Evolutionary conservation across 306 rosid genomes (phyloP), one percentile per base, ranked within the genome.

Genomic region (Rubus parviflorus): DNA sequence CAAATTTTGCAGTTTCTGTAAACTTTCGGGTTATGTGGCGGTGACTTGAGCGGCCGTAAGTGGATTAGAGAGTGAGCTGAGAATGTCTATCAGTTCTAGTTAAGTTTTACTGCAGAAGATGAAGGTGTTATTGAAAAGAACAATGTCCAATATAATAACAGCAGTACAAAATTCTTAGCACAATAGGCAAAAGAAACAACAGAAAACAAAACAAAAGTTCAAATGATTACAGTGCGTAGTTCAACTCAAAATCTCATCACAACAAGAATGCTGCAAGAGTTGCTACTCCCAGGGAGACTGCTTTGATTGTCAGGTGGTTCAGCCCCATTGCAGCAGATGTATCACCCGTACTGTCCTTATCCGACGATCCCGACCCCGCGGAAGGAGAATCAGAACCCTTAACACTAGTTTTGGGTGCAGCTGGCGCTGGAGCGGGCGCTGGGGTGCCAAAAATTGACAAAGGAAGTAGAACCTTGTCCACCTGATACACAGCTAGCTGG

Each of bases 401-500:
- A 17, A 86, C 88, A 17, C 79, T 84, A 45, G 82, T 92, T 85
- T 79, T 89, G 3, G 96, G 88, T 66, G 83, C 85, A 15, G 68
- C 64, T 0, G 98, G 88, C 0, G 85, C 89, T 1, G 97, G 96
- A 15, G 96, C 93, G 52, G 90, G 97, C 0, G 94, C 89, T 2
- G 94, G 89, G 0, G 98, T 78, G 0, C 89, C 96, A 63, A 95
- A 95, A 66, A 92, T 83, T 11, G 78, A 86, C 80, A 83, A 6
- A 13, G 99, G 99, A 75, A 90, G 97, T 4, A 95, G 91, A 80
- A 95, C 99, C 41, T 89, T 52, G 66, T 95, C 94, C 0, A 95
- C 97, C 86, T 89, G 90, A 80, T 92, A 95, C 52, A 95, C 92
- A 10, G 92, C 93, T 3, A 95, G 85, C 81, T 89, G 91, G 35